A percentile compares a stretch with the other conserved stretches of the same genome.
Conservation (phyloP, 2,329 filamentous ascomycete species). For the Ophiosphaerella narmari region DNA sequence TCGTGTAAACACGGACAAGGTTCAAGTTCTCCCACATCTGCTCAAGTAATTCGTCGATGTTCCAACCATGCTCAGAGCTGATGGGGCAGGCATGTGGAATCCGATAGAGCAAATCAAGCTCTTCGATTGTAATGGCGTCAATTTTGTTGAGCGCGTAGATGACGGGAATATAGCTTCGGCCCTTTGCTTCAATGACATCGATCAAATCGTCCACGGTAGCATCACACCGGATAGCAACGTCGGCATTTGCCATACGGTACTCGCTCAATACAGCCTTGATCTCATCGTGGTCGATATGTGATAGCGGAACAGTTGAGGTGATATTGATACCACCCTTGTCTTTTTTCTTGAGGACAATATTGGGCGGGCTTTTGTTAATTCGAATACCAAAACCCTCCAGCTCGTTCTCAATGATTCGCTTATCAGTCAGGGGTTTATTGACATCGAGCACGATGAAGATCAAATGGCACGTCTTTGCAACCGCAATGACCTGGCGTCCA, state of each 20-base stretch:
- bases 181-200: constrained; percentile 92
- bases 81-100: constrained; percentile 98
- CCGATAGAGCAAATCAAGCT: constrained; percentile 91
- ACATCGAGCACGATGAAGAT: constrained; percentile 99
- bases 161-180: constrained; percentile 95
- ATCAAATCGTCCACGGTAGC: constrained; percentile 97
- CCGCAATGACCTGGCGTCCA: constrained; percentile 97
- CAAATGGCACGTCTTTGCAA: constrained; percentile 97
- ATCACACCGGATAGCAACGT: constrained; percentile 97
- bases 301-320: constrained; percentile 89
- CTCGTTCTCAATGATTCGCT: constrained; percentile 92
- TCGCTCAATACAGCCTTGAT: constrained; percentile 98
- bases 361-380: constrained; percentile 95
- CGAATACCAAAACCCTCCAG: constrained; percentile 96
- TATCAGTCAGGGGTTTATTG: constrained; percentile 97
- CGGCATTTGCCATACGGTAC: constrained; percentile 94
- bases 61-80: constrained; percentile 94
- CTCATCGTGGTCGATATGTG: constrained; percentile 92
- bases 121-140: constrained; percentile 95
- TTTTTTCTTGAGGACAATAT: constrained; percentile 99
- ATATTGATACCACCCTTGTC: constrained; percentile 97
- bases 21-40: constrained; percentile 98
- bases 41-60: constrained; percentile 94
- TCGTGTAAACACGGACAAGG: constrained; percentile 92
- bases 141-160: constrained; percentile 99